Evolutionary conservation across 2,329 filamentous ascomycete genomes (phyloP).

Genomic region (Cryphonectria nitschkei): DNA sequence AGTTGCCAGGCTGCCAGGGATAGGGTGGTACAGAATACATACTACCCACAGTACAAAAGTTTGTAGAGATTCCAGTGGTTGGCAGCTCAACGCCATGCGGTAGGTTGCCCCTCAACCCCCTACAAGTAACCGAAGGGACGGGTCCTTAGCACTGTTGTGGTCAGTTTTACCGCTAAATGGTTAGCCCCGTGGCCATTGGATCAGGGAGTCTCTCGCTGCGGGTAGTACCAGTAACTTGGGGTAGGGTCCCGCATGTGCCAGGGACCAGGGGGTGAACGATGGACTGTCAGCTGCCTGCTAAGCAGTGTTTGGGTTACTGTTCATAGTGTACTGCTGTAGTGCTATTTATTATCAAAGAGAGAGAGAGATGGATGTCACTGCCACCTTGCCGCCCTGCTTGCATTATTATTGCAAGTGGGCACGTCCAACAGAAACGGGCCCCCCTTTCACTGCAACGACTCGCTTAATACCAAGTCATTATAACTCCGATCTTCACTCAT

Average conservation of each 20-base stretch:
- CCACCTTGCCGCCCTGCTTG: not conserved
- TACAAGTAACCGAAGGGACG: not conserved
- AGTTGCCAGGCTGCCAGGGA: not conserved
- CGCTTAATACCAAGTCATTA: conserved; percentile 10
- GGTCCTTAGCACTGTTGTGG: not conserved
- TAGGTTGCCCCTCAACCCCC: not conserved
- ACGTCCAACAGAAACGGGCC: conserved; percentile 3
- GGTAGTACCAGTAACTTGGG: not conserved
- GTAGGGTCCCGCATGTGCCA: not conserved
- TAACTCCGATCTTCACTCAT: conserved; percentile 3
- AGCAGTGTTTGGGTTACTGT: not conserved
- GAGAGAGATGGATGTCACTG: not conserved
- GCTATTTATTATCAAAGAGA: no score
- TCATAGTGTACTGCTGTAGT: no score
- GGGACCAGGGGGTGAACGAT: not conserved
- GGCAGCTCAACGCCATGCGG: not conserved
- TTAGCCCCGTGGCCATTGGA: not conserved
- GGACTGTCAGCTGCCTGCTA: not conserved
- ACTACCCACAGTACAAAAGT: not conserved
- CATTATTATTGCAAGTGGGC: conserved; percentile 4
- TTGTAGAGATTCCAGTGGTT: conserved; percentile 5
- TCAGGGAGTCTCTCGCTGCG: not conserved
- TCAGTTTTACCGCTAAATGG: not conserved
- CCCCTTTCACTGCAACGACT: conserved; percentile 10
- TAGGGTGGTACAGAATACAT: not conserved